These are phyloP conservation scores for Epichloe glyceriae DNA, from an alignment of 2,329 filamentous ascomycete genomes.

Conservation along the genomic window DNA sequence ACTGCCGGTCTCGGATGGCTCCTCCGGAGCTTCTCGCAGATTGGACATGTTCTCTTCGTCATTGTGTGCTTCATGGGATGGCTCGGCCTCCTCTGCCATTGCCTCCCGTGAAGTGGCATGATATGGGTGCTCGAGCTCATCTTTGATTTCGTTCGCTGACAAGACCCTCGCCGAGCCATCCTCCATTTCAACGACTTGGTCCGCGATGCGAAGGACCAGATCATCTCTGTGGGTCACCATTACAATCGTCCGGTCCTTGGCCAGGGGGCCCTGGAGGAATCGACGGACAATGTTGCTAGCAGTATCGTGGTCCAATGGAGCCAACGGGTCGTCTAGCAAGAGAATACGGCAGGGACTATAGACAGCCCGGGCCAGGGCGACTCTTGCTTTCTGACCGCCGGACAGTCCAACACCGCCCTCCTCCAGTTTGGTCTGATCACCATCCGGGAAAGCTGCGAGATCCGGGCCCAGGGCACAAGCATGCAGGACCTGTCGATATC, in stretches of 20 bases:
- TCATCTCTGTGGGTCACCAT: slow-evolving; percentile 73
- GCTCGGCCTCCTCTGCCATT: slow-evolving; percentile 11
- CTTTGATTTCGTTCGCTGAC: slow-evolving; percentile 30
- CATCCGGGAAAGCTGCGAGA: slow-evolving; percentile 40
- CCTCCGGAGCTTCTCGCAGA: slow-evolving; percentile 19
- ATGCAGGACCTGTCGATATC: slow-evolving; percentile 48
- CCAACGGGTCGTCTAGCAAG: slow-evolving; percentile 50
- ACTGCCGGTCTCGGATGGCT: slow-evolving; percentile 42
- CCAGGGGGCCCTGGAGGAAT: slow-evolving; percentile 45
- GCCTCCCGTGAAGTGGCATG: slow-evolving; percentile 12
- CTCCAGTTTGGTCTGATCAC: slow-evolving; percentile 46
- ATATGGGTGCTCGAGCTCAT: slow-evolving; percentile 25
- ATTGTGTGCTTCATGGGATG: slow-evolving; percentile 20
- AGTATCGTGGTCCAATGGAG: slow-evolving; percentile 49
- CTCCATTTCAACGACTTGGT: slow-evolving; percentile 59
- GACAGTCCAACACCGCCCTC: slow-evolving; percentile 51
- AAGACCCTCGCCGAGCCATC: slow-evolving; percentile 43
- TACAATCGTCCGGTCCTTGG: slow-evolving; percentile 55
- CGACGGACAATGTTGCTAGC: slow-evolving; percentile 48
- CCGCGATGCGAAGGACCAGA: slow-evolving; percentile 58
- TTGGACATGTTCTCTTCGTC: slow-evolving; percentile 7
- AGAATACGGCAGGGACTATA: slow-evolving; percentile 45
- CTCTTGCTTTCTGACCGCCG: slow-evolving; percentile 49
- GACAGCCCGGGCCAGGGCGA: slow-evolving; percentile 48
- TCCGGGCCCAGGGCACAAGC: slow-evolving; percentile 47